phyloP scores from a whole-genome alignment of 805 yeast species.

The Jamesozyma rosinii region DNA sequence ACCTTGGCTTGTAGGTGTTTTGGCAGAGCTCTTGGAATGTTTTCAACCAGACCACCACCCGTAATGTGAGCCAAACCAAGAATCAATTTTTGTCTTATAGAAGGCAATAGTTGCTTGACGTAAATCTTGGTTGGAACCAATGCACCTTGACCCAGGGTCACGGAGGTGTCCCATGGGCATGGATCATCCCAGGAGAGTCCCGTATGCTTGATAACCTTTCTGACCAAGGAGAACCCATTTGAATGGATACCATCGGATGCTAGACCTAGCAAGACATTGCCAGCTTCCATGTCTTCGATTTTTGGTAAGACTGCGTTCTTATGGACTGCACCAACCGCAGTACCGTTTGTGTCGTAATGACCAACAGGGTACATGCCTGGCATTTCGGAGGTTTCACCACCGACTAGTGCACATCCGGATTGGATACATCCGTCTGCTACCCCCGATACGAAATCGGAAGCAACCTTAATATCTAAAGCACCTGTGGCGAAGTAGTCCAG shows the following conservation, averaged over 20 bases:
- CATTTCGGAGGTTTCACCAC: conserved; percentile 99
- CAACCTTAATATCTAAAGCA: conserved; percentile 71
- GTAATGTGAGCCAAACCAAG: conserved; percentile 94
- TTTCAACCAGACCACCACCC: conserved; percentile 96
- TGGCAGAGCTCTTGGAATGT: conserved; percentile 92
- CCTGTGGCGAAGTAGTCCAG: conserved; percentile 96
- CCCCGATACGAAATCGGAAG: conserved; percentile 84
- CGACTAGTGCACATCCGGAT: conserved; percentile 95
- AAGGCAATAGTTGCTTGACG: conserved; percentile 79
- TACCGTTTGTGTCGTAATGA: conserved; percentile 97
- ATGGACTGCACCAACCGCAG: conserved; percentile 93
- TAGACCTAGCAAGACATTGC: conserved; percentile 78
- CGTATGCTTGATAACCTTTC: conserved; percentile 77
- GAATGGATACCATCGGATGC: conserved; percentile 93
- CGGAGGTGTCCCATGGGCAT: conserved; percentile 76
- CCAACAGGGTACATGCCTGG: conserved; percentile 96
- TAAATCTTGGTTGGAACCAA: conserved; percentile 88
- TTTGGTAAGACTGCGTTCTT: conserved; percentile 69
- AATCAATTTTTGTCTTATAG: conserved; percentile 55
- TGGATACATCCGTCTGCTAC: conserved; percentile 93
- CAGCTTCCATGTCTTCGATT: conserved; percentile 54
- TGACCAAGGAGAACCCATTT: conserved; percentile 88
- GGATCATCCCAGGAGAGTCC: conserved; percentile 60
- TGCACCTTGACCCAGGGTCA: conserved; percentile 76
- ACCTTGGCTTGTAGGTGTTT: conserved; percentile 65